phyloP scores from a whole-genome alignment of 2,329 filamentous ascomycete species.

The Pseudogymnoascus sp. region DNA sequence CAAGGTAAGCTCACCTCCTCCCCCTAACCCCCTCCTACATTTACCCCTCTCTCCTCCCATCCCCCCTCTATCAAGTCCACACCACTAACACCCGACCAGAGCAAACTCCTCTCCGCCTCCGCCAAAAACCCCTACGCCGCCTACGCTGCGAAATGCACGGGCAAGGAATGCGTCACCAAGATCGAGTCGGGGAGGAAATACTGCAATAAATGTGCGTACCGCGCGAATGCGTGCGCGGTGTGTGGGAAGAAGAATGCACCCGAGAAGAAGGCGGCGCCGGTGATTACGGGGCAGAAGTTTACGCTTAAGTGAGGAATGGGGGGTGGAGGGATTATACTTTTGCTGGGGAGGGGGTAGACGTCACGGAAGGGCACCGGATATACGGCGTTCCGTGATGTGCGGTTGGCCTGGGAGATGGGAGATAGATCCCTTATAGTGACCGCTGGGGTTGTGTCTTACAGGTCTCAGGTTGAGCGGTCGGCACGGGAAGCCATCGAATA shows the following conservation, averaged over 20 bases:
- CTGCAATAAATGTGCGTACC: constrained; percentile 57
- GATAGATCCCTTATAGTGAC: neutral
- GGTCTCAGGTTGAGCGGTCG: neutral
- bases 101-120: constrained; percentile 55
- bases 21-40: neutral
- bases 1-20: constrained; percentile 38
- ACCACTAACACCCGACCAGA: constrained; percentile 36
- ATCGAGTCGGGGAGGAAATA: constrained; percentile 52
- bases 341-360: neutral
- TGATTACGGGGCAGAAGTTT: constrained; percentile 54
- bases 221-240: constrained; percentile 54
- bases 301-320: constrained; percentile 44
- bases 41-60: neutral
- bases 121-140: constrained; percentile 60
- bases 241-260: constrained; percentile 53
- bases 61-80: too few species aligned
- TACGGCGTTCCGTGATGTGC: neutral
- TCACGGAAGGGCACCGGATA: neutral
- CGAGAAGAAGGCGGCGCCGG: constrained; percentile 41
- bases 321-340: neutral
- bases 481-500: neutral
- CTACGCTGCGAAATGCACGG: constrained; percentile 52
- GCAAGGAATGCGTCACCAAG: constrained; percentile 54
- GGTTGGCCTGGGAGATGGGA: neutral
- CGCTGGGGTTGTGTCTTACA: neutral